Base-by-base conservation (phyloP, 331 rosid genomes). In the Telfairia occidentalis region DNA sequence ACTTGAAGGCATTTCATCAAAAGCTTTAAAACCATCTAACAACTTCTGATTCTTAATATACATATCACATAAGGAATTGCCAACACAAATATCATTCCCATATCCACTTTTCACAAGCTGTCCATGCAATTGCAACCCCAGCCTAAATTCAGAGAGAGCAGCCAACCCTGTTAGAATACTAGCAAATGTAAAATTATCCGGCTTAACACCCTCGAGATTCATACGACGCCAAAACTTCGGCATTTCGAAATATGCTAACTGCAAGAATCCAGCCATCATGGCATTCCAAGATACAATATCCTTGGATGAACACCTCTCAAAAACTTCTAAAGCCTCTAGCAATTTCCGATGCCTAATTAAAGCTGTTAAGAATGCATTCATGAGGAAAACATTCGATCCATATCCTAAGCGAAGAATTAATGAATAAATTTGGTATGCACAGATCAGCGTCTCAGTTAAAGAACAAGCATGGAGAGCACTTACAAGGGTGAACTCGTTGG, bases 261-360 rank as follows among this genome's bases (percentile, higher is more conserved):
- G 88, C 86, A 86, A 67, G 71, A 86, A 89, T 50, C 95, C 95
- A 34, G 84, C 87, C 82, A 89, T 83, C 75, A 91, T 77, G 34
- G 90, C 88, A 82, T 89, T 91, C 92, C 95, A 89, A 1, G 95
- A 84, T 63, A 87, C 97, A 2, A 82, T 78, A 81, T 91, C 90
- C 76, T 80, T 89, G 73, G 52, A 78, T 0, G 40, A 61, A 55
- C 79, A 89, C 0, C 64, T 76, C 75, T 84, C 82, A 54, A 91
- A 87, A 49, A 85, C 83, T 40, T 76, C 42, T 77, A 79, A 58
- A 26, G 97, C 92, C 58, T 82, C 83, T 1, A 42, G 34, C 78
- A 91, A 75, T 71, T 79, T 78, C 10, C 86, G 88, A 52, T 86
- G 89, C 77, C 89, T 86, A 5, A 83, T 84, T 45, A 89, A 81